Evolutionary conservation across 2,329 filamentous ascomycete genomes (phyloP).

Genomic region (Zymoseptoria crescenta): DNA sequence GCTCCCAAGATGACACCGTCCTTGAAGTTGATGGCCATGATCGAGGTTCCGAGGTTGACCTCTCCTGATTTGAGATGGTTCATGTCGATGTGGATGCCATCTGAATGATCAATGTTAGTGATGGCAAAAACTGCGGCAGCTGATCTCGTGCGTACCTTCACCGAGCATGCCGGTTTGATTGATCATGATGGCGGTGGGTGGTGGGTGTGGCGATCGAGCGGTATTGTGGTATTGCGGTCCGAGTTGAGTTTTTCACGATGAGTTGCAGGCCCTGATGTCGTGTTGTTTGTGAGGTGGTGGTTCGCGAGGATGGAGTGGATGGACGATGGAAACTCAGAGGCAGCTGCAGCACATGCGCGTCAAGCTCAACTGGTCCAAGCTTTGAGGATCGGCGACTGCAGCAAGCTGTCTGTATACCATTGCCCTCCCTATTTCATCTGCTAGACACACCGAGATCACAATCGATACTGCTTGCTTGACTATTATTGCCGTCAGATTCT

Average conservation of each 20-base stretch:
- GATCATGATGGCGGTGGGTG: conserved; percentile 23
- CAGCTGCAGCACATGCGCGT: conserved; percentile 13
- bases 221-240: not conserved
- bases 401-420: not conserved
- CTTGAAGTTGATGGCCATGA: conserved; percentile 99
- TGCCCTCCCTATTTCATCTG: no score
- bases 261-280: not conserved
- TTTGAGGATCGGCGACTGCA: not conserved
- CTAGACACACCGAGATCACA: no score
- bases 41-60: conserved; percentile 97
- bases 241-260: not conserved
- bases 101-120: conserved; percentile 41
- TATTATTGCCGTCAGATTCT: no score
- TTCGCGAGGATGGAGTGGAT: not conserved
- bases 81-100: conserved; percentile 99
- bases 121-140: not conserved
- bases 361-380: conserved; percentile 9
- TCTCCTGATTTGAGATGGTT: conserved; percentile 97
- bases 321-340: conserved; percentile 4
- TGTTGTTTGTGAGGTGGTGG: not conserved
- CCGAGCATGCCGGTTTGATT: conserved; percentile 35
- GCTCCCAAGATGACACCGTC: conserved; percentile 96
- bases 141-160: conserved; percentile 28
- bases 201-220: not conserved
- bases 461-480: no score